These are phyloP conservation scores for Fusarium sp. DNA, from an alignment of 2,329 filamentous ascomycete genomes.

Conservation along the genomic window DNA sequence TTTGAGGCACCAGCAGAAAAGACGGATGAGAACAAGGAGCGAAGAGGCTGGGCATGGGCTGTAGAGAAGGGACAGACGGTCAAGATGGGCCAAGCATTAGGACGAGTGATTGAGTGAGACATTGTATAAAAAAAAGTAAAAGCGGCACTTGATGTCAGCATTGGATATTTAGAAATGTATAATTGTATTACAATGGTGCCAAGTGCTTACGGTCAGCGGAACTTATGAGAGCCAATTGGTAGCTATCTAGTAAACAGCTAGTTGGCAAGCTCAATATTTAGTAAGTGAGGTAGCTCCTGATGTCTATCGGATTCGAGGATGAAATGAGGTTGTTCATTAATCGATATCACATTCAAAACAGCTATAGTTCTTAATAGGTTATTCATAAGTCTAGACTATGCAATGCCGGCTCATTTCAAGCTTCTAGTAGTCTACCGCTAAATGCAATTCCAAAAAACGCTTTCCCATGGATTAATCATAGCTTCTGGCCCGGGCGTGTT, in stretches of 20 bases:
- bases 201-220: neutral
- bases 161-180: slow-evolving; percentile 28
- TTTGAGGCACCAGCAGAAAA: slow-evolving; percentile 87
- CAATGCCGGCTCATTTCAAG: neutral
- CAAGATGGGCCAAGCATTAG: slow-evolving; percentile 89
- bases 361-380: neutral
- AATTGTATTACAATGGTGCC: slow-evolving; percentile 14
- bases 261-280: neutral
- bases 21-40: slow-evolving; percentile 62
- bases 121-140: slow-evolving; percentile 23
- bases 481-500: slow-evolving; percentile 14
- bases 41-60: slow-evolving; percentile 84
- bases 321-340: too few species aligned
- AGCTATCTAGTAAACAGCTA: neutral
- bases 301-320: too few species aligned
- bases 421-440: slow-evolving; percentile 24
- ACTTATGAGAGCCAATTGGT: neutral
- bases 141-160: slow-evolving; percentile 8
- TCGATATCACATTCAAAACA: neutral
- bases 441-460: slow-evolving; percentile 10
- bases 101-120: slow-evolving; percentile 71
- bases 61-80: slow-evolving; percentile 89
- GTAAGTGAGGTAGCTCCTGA: neutral
- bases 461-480: slow-evolving; percentile 11
- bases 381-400: slow-evolving; percentile 3